These are phyloP conservation scores for Ilyonectria mors-panacis DNA, from an alignment of 2,329 filamentous ascomycete genomes.

Conservation along the genomic window DNA sequence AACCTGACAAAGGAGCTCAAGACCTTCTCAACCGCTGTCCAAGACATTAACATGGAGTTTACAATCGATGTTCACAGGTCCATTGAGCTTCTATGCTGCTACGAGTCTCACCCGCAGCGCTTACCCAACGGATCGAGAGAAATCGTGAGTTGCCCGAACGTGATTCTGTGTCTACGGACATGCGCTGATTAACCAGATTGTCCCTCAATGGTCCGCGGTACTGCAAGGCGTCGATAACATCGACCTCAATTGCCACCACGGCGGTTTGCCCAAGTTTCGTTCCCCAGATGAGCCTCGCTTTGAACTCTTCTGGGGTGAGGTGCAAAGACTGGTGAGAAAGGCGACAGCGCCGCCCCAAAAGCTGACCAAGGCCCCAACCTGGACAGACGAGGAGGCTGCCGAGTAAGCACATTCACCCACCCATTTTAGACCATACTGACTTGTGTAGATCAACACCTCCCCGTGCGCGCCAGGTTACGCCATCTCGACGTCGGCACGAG, in stretches of 20 bases:
- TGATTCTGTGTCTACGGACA: background rate
- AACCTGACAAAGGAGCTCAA: slow-evolving; percentile 41
- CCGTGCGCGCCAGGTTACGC: slow-evolving; percentile 6
- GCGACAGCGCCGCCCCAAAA: slow-evolving; percentile 25
- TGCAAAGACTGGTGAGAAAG: slow-evolving; percentile 36
- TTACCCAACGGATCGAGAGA: slow-evolving; percentile 36
- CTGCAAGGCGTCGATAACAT: slow-evolving; percentile 41
- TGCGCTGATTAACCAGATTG: slow-evolving; percentile 32
- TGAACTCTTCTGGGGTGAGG: slow-evolving; percentile 41
- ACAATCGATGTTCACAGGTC: slow-evolving; percentile 41
- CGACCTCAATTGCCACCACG: slow-evolving; percentile 41
- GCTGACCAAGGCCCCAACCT: slow-evolving; percentile 31
- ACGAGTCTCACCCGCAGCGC: slow-evolving; percentile 39
- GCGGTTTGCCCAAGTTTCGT: slow-evolving; percentile 36
- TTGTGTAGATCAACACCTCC: background rate
- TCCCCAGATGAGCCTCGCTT: slow-evolving; percentile 37
- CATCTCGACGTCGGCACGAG: slow-evolving; percentile 27
- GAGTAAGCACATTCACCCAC: background rate
- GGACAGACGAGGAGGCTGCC: slow-evolving; percentile 32
- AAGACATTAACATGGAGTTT: slow-evolving; percentile 44
- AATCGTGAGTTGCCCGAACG: slow-evolving; percentile 28
- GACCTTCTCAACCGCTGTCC: slow-evolving; percentile 36
- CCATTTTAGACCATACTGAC: background rate
- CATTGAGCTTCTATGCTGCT: slow-evolving; percentile 41
- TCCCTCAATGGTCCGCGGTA: slow-evolving; percentile 41